Base-by-base conservation (phyloP, 2,329 filamentous ascomycete species). In the Claviceps sp. region DNA sequence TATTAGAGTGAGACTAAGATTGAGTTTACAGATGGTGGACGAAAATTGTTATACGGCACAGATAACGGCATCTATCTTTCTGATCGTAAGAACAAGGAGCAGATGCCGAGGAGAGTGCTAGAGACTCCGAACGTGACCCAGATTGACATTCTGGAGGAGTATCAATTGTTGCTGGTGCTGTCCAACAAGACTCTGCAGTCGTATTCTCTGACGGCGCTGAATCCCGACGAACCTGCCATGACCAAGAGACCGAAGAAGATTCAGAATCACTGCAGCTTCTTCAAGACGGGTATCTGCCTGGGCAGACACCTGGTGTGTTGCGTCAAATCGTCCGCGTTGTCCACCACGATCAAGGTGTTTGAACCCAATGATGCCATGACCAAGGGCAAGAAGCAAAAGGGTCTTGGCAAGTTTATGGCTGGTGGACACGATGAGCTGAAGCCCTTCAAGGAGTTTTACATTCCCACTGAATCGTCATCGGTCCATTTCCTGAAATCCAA, bases 401-500 rank as follows among this genome's bases (percentile, higher is more conserved):
- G 93, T 18, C 84, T 98, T 54, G 85, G 87, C 59, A 95, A 94
- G 72, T 95, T 98, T 83, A 91, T 98, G 70, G 89, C 89, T 55
- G 84, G 75, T 49, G 89, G 89, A 8, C 90, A 96, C 66, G 93
- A 98, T 67, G 89, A 95, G 60, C 78, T 98, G 57, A 94, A 94
- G 70, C 88, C 91, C 13, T 95, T 94, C 76, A 95, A 95, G 77
- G 93, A 98, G 73, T 97, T 96, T 63, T 98, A 98, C 70, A 96
- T 98, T 55, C 93, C 93, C 0, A 93, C 90, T 6, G 93, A 98
- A 72, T 95, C 91, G n/a, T 91, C 89, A 4, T 96, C 90, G 41
- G 93, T 98, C 42, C 93, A 98, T 70, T 98, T 97, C 76, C 78
- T 98, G 60, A 90, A 93, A 63, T 93, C 87, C 56, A 98, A 95